Base-by-base conservation (phyloP, 768 basidiomycete species). In the Coprinopsis marcescibilis region DNA sequence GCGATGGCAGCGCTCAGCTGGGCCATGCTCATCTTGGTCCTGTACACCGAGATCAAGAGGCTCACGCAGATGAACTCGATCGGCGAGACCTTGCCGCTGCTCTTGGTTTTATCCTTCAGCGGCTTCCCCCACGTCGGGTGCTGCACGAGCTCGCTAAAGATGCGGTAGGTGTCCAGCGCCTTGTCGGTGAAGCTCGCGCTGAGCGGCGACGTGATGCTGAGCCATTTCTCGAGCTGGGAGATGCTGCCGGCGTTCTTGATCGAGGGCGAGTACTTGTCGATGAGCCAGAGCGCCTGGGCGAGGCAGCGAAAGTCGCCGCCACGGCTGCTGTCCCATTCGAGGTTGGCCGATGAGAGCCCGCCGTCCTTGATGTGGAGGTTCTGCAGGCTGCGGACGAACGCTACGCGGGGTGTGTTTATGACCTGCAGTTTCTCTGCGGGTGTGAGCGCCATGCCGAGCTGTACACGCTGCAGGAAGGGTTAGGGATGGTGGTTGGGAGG, bases 401-500 rank as follows among this genome's bases (percentile, higher is more conserved):
- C 49, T 1, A 80, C 68, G 48, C 80, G 76, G 0, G 77, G 71
- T 0, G 78, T 76, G 44, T 68, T 75, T 48, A 79, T 67, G 0
- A 85, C 85, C 57, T 85, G 81, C 10, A 89, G 65, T 58, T 82
- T 83, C 57, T 89, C 86, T 52, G 83, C 80, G 3, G 81, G 81
- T 0, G 84, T 87, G 24, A 87, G 67, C 0, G 86, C 84, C 72
- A 89, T 81, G 5, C 86, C 86, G 2, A 85, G 69, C 62, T 88
- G 86, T 5, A 89, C 86, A 40, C 86, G 73, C 83, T 89, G 50
- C 17, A 24, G 30, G 33, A 17, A 36, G 15, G 52, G 26, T 44
- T 30, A 24, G 19, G 23, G 17, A 35, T 55, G n/a, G 3, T 38
- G 13, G 44, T 33, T 1, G 20, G n/a, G n/a, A 21, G 8, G 15